A percentile compares a stretch with the other conserved stretches of the same genome.
phyloP scores from a whole-genome alignment of 2,329 filamentous ascomycete species.

The Penicillium corylophilum region DNA sequence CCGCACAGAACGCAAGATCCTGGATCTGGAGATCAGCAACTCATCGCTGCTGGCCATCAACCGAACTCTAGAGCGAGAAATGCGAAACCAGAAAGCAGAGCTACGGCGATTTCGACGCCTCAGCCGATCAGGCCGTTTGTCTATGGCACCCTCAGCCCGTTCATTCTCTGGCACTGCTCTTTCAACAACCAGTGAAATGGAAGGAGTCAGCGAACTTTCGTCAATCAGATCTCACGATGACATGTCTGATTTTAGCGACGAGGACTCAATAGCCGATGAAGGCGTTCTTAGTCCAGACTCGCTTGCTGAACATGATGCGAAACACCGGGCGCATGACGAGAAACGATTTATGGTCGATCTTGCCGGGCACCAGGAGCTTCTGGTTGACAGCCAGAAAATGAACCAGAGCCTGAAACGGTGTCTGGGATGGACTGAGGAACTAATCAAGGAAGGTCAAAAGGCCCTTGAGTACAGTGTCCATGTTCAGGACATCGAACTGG shows the following conservation, averaged over 20 bases:
- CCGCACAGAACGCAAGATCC: conserved; percentile 85
- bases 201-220: conserved; percentile 33
- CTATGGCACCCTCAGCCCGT: conserved; percentile 53
- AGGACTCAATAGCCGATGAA: conserved; percentile 39
- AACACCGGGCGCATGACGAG: conserved; percentile 71
- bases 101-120: conserved; percentile 82
- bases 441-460: conserved; percentile 85
- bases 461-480: conserved; percentile 80
- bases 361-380: conserved; percentile 80
- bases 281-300: conserved; percentile 36
- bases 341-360: conserved; percentile 81
- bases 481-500: conserved; percentile 75
- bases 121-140: conserved; percentile 75
- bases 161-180: conserved; percentile 46
- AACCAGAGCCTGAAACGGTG: conserved; percentile 92
- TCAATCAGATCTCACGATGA: conserved; percentile 33
- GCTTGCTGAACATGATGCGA: conserved; percentile 41
- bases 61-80: conserved; percentile 81
- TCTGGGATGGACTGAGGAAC: conserved; percentile 81
- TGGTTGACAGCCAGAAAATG: conserved; percentile 89
- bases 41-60: conserved; percentile 95
- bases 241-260: conserved; percentile 41
- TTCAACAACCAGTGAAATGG: conserved; percentile 48
- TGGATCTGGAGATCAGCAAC: conserved; percentile 95
- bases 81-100: conserved; percentile 88